phyloP scores from a whole-genome alignment of 306 rosid genomes.

The Cicer pinnatifidum region DNA sequence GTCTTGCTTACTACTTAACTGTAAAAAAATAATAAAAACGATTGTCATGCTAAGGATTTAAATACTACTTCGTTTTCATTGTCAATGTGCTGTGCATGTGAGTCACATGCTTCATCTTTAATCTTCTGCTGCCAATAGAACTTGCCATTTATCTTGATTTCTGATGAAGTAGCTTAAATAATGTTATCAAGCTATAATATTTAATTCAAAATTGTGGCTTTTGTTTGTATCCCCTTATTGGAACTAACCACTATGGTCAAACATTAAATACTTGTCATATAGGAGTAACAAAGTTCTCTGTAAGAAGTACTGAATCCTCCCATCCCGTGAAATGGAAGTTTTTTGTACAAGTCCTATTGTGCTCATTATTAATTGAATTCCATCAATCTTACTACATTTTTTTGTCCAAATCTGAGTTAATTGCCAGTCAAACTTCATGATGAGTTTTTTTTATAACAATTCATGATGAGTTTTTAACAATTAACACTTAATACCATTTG shows the following conservation, averaged over 20 bases:
- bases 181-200: conserved; percentile 18
- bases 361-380: conserved; percentile 5
- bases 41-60: conserved; percentile 44
- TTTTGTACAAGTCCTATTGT: conserved; percentile 27
- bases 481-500: conserved; percentile 18
- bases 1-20: not conserved
- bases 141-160: conserved; percentile 38
- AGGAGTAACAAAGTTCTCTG: not conserved
- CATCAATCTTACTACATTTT: conserved; percentile 14
- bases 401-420: conserved; percentile 5
- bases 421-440: conserved; percentile 28
- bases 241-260: conserved; percentile 27
- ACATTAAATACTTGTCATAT: conserved; percentile 25
- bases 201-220: conserved; percentile 14
- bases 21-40: conserved; percentile 8
- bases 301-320: not conserved
- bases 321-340: conserved; percentile 5
- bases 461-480: conserved; percentile 33
- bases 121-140: conserved; percentile 24
- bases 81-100: conserved; percentile 43
- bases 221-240: conserved; percentile 16
- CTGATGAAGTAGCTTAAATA: conserved; percentile 29
- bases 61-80: conserved; percentile 35
- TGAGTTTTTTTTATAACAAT: conserved; percentile 1
- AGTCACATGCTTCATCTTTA: conserved; percentile 49